Base-by-base conservation (phyloP, 164 flowering plant genomes). In the Tetracentron sinense region DNA sequence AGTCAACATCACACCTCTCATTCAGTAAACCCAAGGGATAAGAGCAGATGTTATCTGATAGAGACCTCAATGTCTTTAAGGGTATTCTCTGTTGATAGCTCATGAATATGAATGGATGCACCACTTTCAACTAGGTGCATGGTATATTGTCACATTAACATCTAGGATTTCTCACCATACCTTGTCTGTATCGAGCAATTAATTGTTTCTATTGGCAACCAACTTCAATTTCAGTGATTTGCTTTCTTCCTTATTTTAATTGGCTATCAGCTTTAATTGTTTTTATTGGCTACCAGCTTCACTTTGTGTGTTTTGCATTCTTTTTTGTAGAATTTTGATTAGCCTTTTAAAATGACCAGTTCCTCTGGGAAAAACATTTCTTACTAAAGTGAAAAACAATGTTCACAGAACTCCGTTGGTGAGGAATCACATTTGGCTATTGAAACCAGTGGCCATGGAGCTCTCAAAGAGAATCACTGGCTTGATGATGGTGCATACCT, bases 371-470 rank as follows among this genome's bases (percentile, higher is more conserved):
- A 49, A 58, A 58, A 35, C 19, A 51, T 31, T 30, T 31, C 30
- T 38, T 31, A 61, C 47, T 44, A 42, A 42, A 46, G 20, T 15
- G n/a, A 33, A 54, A 38, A 58, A 52, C 21, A 48, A 30, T 73
- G 38, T 63, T 80, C 54, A 60, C 87, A 94, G 99, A 94, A 94
- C 69, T 79, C 92, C 48, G 73, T 79, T 67, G 97, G 96, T 42
- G 97, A 81, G 72, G 97, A 94, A 69, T 88, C 99, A 61, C 94
- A 91, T 82, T 77, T 94, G 70, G 99, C 99, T 60, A 94, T 94
- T 73, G 97, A 94, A 76, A 94, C 99, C 61, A 94, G 97, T 78
- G 99, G 99, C 55, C 99, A 94, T 84, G 99, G 97, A 74, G 99
- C 99, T 62, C 92, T 94, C 26, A 91, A 87, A 81, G 99, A 94